Percentiles rank a stretch among this genome's conserved stretches.
Conservation (phyloP, 2,329 filamentous ascomycete genomes). For the Epicoccum nigrum region DNA sequence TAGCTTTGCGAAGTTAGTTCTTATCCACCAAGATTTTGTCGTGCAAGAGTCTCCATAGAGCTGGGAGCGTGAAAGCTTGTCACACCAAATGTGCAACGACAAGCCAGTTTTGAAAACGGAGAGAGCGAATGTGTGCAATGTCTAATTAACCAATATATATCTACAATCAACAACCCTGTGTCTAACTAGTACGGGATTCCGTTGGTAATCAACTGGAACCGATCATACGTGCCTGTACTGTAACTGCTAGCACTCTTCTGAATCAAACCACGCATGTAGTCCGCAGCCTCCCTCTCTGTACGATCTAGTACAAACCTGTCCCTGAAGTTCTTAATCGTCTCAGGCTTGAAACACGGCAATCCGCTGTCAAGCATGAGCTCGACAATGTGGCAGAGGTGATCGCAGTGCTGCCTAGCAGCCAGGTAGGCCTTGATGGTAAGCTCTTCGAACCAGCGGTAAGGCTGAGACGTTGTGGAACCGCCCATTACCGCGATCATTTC, state of each 20-base stretch:
- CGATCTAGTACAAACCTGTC: slow-evolving; percentile 93
- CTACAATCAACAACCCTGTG: too few species aligned
- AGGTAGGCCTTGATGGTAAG: slow-evolving; percentile 95
- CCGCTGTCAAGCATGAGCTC: slow-evolving; percentile 95
- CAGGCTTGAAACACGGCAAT: slow-evolving; percentile 95
- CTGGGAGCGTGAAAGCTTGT: too few species aligned
- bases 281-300: slow-evolving; percentile 89
- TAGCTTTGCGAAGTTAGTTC: too few species aligned
- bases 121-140: neutral
- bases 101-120: neutral
- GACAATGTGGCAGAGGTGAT: slow-evolving; percentile 89
- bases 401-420: slow-evolving; percentile 81
- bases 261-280: slow-evolving; percentile 89
- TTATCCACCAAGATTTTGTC: too few species aligned
- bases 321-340: slow-evolving; percentile 89
- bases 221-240: slow-evolving; percentile 93
- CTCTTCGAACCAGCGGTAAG: slow-evolving; percentile 96
- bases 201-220: slow-evolving; percentile 96
- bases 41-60: too few species aligned
- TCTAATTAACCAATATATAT: neutral
- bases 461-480: slow-evolving; percentile 76
- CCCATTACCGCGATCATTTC: slow-evolving; percentile 99
- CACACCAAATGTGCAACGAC: too few species aligned
- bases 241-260: slow-evolving; percentile 90
- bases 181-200: slow-evolving; percentile 82